Conservation (phyloP, 352 stramenopile species). For the Phytophthora ohioensis region DNA sequence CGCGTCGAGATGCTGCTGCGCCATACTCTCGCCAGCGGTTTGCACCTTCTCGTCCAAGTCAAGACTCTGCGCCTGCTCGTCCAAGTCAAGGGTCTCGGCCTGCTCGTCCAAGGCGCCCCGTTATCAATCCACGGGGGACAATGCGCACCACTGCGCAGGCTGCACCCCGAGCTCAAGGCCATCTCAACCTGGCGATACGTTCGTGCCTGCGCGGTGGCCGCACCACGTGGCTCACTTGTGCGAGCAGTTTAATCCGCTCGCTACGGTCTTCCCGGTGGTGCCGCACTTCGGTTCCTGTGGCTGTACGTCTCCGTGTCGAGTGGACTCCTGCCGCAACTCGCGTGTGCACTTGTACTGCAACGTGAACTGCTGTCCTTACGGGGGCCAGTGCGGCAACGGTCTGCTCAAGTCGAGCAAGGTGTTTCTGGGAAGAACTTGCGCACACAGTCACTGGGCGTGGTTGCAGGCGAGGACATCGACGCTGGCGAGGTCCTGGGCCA, state of each 20-base stretch:
- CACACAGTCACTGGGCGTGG: not conserved
- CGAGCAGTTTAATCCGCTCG: slow-evolving; percentile 13
- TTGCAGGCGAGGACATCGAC: slow-evolving; percentile 3
- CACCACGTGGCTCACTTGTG: not conserved
- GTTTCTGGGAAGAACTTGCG: slow-evolving; percentile 3
- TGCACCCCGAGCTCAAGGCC: too few species aligned
- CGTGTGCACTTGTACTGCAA: slow-evolving; percentile 15
- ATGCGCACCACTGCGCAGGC: too few species aligned
- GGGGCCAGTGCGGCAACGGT: slow-evolving; percentile 15
- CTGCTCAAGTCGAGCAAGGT: slow-evolving; percentile 2
- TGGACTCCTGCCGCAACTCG: not conserved
- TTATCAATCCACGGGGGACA: too few species aligned
- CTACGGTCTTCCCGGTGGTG: slow-evolving; percentile 1
- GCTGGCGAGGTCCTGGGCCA: slow-evolving; percentile 9
- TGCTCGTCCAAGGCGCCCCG: too few species aligned
- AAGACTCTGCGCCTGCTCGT: too few species aligned
- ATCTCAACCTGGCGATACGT: slow-evolving; percentile 1
- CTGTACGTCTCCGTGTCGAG: not conserved
- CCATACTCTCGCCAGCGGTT: not conserved
- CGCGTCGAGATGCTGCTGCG: not conserved
- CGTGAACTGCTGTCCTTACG: slow-evolving; percentile 14
- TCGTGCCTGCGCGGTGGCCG: slow-evolving; percentile 2
- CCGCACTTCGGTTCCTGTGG: slow-evolving; percentile 8
- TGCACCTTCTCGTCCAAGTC: not conserved
- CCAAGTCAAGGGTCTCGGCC: too few species aligned